These are phyloP conservation scores for Ajuga chamaepitys DNA, from an alignment of 257 asterid species.

Conservation along the genomic window DNA sequence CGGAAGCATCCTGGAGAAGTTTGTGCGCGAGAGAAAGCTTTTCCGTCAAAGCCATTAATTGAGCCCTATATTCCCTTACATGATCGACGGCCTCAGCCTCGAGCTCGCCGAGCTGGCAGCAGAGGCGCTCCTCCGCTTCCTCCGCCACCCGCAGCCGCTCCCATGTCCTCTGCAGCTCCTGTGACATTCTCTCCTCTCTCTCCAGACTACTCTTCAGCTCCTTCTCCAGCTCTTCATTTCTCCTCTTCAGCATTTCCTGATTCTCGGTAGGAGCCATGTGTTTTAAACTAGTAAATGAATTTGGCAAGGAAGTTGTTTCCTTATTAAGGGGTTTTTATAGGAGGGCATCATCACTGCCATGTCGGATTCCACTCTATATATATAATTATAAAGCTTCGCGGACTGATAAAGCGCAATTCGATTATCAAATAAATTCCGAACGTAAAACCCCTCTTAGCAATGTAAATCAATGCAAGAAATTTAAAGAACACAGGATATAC, in stretches of 20 bases:
- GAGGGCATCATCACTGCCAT: not conserved
- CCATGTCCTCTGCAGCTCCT: conserved; percentile 31
- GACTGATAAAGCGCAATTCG: too few relatives aligned
- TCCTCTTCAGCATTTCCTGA: conserved; percentile 27
- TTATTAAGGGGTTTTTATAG: conserved; percentile 18
- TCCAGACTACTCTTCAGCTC: conserved; percentile 44
- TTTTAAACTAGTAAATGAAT: not conserved
- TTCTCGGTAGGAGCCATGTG: conserved; percentile 30
- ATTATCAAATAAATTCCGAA: too few relatives aligned
- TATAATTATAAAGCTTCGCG: too few relatives aligned
- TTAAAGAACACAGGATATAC: too few relatives aligned
- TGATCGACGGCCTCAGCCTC: conserved; percentile 77
- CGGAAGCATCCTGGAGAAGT: conserved; percentile 32
- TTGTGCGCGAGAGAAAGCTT: conserved; percentile 46
- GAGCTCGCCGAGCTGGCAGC: conserved; percentile 68
- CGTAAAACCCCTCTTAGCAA: too few relatives aligned
- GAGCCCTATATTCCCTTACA: conserved; percentile 41
- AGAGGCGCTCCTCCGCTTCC: conserved; percentile 87
- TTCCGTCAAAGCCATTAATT: conserved; percentile 30
- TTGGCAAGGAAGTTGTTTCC: not conserved
- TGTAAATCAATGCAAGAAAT: too few relatives aligned
- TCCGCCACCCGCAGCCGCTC: conserved; percentile 58
- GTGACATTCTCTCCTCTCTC: conserved; percentile 49
- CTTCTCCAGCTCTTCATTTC: conserved; percentile 63
- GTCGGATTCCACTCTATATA: too few relatives aligned